Evolutionary conservation across 768 basidiomycete genomes (phyloP).

Genomic region (Paxillus rubicundulus): DNA sequence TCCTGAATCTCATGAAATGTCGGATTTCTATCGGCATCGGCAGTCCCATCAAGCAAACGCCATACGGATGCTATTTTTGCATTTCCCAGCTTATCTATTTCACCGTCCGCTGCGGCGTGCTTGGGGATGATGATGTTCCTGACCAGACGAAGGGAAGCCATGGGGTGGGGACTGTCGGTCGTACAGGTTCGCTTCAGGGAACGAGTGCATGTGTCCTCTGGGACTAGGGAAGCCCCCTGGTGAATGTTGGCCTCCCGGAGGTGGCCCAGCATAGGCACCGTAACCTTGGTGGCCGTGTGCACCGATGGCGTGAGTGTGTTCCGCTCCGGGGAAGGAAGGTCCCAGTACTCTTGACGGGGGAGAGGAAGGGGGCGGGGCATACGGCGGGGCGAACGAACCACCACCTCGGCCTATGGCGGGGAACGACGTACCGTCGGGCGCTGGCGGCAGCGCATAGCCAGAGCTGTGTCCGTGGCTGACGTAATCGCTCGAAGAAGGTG

Average conservation of each 20-base stretch:
- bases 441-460: conserved; percentile 10
- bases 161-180: conserved; percentile 14
- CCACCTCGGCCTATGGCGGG: conserved; percentile 19
- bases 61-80: neutral
- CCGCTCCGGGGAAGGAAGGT: conserved; percentile 6
- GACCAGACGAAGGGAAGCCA: conserved; percentile 4
- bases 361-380: conserved; percentile 14
- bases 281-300: conserved; percentile 10
- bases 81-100: neutral
- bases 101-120: neutral
- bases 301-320: neutral
- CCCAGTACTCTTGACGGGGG: conserved; percentile 6
- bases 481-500: conserved; percentile 12
- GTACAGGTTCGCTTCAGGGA: conserved; percentile 38
- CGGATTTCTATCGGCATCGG: neutral
- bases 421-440: neutral
- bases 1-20: neutral
- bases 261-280: conserved; percentile 10
- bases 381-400: conserved; percentile 26
- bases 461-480: conserved; percentile 1
- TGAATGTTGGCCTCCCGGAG: conserved; percentile 20
- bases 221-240: conserved; percentile 12
- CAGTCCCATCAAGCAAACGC: neutral
- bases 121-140: neutral
- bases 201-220: conserved; percentile 34